Percentiles rank a stretch among this genome's conserved stretches.
These are phyloP conservation scores for Syzygium aqueum DNA, from an alignment of 345 rosid genomes.

Conservation along the genomic window DNA sequence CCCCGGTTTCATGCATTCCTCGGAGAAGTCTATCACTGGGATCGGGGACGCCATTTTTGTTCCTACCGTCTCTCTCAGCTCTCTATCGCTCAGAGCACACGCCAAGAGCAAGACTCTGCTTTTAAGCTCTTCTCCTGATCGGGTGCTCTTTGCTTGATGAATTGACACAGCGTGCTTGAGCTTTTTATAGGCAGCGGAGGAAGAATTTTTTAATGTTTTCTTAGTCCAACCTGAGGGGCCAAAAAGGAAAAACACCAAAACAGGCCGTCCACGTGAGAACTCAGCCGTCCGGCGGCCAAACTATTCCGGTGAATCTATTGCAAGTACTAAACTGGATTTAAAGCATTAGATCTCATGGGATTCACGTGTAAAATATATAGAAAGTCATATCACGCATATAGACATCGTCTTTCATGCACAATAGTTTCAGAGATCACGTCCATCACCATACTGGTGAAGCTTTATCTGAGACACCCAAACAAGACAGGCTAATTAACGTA, in stretches of 20 bases:
- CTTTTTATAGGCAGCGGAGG: not conserved
- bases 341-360: not conserved
- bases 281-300: too few relatives aligned
- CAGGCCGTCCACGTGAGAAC: not conserved
- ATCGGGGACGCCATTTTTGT: not conserved
- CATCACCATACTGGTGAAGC: not conserved
- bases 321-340: not conserved
- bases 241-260: not conserved
- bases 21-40: slow-evolving; percentile 5
- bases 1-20: slow-evolving; percentile 4
- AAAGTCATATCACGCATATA: not conserved
- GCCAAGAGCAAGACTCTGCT: not conserved
- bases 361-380: not conserved
- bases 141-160: not conserved
- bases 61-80: not conserved
- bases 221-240: not conserved
- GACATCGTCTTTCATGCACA: not conserved
- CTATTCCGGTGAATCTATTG: not conserved
- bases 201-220: not conserved
- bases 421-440: not conserved
- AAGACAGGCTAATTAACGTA: not conserved
- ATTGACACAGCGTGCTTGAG: not conserved
- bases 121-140: not conserved
- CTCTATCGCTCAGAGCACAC: not conserved
- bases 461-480: not conserved